Evolutionary conservation across 345 rosid species (phyloP), one percentile per base, ranked within the genome.

Genomic region (Noccaea bulbosa): DNA sequence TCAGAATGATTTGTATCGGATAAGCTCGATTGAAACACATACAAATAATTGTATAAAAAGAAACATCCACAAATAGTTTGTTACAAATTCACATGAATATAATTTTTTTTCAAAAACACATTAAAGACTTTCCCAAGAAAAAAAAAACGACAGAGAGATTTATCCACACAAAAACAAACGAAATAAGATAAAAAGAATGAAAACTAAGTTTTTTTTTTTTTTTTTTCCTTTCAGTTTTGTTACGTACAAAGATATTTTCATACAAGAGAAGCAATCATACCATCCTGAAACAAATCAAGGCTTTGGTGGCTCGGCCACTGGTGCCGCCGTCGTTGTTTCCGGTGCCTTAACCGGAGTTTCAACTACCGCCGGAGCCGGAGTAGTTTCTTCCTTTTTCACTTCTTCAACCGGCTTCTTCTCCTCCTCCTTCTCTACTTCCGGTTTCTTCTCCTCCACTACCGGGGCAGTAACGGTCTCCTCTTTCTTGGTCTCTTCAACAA

Each of bases 291-390:
- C 41, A 11, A 33, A 35, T 83, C 80, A 83, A 45, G 88, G 79
- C 75, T 84, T 87, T 54, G 86, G 85, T 58, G 90, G 75, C 45
- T 76, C 81, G n/a, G 59, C 44, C 67, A 55, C 79, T 50, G 71
- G 71, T 4, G 67, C 76, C 11, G 24, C 9, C 27, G 80, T 63
- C 8, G 71, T 65, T 0, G 78, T 38, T 12, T 73, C 82, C 30
- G 65, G 77, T 11, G 11, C 59, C 43, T 38, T 52, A 9, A 37
- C 65, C 39, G 74, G 79, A 9, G 70, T 22, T 65, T 71, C 72
- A 40, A 41, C 76, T 33, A 70, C 71, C 12, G 37, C 54, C 7
- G 55, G 53, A 17, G 65, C 60, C 1, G 78, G 64, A 75, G 62
- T 16, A 45, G 34, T 8, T 40, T 77, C 86, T 65, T 78, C 79